Evolutionary conservation across 164 flowering plant species (phyloP).

Genomic region (Magnolia kwangsiensis): DNA sequence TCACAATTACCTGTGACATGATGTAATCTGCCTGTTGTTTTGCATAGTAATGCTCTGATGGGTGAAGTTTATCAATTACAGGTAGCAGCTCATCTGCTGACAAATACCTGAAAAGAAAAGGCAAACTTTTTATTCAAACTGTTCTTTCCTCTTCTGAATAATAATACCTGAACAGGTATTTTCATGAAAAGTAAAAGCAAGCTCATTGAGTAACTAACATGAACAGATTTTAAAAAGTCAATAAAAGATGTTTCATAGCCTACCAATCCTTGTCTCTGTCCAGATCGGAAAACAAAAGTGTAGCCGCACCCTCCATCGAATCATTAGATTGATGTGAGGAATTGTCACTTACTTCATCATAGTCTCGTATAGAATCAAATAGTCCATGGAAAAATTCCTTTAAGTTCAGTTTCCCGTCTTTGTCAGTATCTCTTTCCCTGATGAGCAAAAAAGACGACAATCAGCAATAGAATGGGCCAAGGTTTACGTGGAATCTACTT

Average conservation of each 20-base stretch:
- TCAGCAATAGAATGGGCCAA: conserved; percentile 3
- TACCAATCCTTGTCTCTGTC: conserved; percentile 94
- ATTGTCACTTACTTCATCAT: conserved; percentile 66
- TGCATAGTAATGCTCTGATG: conserved; percentile 90
- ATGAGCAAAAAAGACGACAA: conserved; percentile 5
- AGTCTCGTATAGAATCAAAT: conserved; percentile 85
- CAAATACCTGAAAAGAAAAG: conserved; percentile 41
- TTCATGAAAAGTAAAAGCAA: not conserved
- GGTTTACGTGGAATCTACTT: not conserved
- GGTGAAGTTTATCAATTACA: conserved; percentile 83
- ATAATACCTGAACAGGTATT: not conserved
- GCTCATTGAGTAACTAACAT: not conserved
- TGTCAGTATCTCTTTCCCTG: conserved; percentile 92
- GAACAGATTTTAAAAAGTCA: no score
- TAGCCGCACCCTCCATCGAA: conserved; percentile 69
- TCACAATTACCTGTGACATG: conserved; percentile 65
- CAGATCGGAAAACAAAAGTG: conserved; percentile 60
- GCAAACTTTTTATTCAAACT: not conserved
- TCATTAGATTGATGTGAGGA: conserved; percentile 48
- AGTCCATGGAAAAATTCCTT: conserved; percentile 93
- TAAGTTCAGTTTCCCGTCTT: conserved; percentile 85
- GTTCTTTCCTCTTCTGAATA: not conserved
- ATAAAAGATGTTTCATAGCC: not conserved
- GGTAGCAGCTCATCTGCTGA: conserved; percentile 69
- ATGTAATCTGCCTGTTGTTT: conserved; percentile 93